Percentiles rank a stretch among this genome's conserved stretches.
phyloP scores from a whole-genome alignment of 1,284 basidiomycete species.

The Testicularia cyperi region DNA sequence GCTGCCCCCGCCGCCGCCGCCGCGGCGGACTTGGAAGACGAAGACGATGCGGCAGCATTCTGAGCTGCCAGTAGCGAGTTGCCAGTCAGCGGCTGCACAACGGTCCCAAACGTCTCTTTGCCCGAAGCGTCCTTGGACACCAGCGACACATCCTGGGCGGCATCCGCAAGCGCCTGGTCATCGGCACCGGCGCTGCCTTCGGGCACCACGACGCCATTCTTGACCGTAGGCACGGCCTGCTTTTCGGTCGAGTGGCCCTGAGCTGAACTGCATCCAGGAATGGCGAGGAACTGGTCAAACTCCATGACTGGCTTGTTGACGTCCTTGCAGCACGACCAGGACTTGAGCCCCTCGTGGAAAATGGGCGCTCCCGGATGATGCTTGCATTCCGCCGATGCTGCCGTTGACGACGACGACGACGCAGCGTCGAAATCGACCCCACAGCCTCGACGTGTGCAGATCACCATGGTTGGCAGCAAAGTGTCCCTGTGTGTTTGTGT shows the following conservation, averaged over 20 bases:
- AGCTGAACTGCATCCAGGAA: constrained; percentile 45
- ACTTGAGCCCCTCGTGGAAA: constrained; percentile 59
- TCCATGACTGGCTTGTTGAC: constrained; percentile 59
- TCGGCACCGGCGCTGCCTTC: constrained; percentile 5
- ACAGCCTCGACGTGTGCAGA: constrained; percentile 56
- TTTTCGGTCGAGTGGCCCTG: constrained; percentile 44
- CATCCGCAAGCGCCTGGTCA: no score
- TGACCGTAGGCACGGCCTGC: constrained; percentile 31
- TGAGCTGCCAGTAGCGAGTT: constrained; percentile 29
- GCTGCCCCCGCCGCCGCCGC: constrained; percentile 3
- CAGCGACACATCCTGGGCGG: background rate
- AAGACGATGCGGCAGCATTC: constrained; percentile 7
- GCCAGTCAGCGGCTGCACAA: constrained; percentile 26
- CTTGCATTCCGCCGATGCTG: constrained; percentile 22
- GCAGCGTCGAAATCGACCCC: constrained; percentile 44
- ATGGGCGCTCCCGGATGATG: constrained; percentile 57
- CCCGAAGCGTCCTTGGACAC: constrained; percentile 16
- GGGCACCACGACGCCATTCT: constrained; percentile 22
- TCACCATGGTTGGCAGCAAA: constrained; percentile 32
- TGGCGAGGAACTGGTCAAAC: constrained; percentile 57
- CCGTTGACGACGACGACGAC: constrained; percentile 1
- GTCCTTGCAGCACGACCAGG: constrained; percentile 59
- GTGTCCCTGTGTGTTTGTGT: no score
- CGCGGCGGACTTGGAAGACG: constrained; percentile 2
- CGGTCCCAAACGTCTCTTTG: constrained; percentile 31